Evolutionary conservation across 306 rosid species (phyloP), one percentile per base, ranked within the genome.

Genomic region (Potentilla sterilis): DNA sequence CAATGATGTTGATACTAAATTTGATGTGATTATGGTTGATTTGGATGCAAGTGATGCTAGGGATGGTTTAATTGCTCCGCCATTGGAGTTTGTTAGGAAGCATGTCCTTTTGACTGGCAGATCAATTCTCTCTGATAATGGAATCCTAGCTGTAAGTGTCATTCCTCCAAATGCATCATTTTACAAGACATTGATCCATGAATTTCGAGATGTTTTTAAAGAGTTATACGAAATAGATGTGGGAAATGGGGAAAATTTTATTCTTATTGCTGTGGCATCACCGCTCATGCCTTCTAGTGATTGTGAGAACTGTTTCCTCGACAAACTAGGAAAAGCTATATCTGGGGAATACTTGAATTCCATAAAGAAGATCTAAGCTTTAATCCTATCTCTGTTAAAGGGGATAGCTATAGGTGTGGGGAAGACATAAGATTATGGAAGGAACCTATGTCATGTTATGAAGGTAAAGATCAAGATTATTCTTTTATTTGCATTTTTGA

Each of bases 171-270:
- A 72, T 44, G 72, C 70, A 69, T 76, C 86, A 48, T 84, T 87
- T 79, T 84, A 83, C 75, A 86, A 81, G 77, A 77, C 81, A 57
- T 46, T 89, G 82, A 62, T 84, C 44, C 69, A 54, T 44, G 81
- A 68, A 44, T 85, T 92, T 65, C 74, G 49, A 48, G 83, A 85
- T 38, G 86, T 81, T 81, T 94, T 90, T 73, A 54, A 72, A 16
- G 93, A 92, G 69, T 67, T 92, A 44, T 92, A 87, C 54, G 81
- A 81, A 83, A 85, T 90, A 73, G 93, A 88, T 44, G 95, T 89
- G 9, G 92, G 90, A 44, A 92, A 94, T 80, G 89, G 82, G 37
- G 97, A 94, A 83, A 88, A 90, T 80, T 87, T 85, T 79, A 86
- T 94, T 83, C 86, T 94, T 41, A 52, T 92, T 70, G 98, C 89